Evolutionary conservation across 1,284 basidiomycete species (phyloP), one percentile per base, ranked within the genome.

Genomic region (Pulveroboletus sp.): DNA sequence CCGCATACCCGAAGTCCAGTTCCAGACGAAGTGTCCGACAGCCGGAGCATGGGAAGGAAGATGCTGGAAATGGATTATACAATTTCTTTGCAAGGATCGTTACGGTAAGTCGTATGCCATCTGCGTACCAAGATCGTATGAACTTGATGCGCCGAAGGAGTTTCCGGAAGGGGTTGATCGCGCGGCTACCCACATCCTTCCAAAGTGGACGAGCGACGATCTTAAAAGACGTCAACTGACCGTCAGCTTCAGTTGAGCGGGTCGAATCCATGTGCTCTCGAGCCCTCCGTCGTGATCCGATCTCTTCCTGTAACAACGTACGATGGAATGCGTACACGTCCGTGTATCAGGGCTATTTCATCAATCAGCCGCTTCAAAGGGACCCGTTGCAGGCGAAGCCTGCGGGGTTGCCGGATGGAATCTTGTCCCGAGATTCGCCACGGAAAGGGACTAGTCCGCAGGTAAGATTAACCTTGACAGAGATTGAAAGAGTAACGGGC

Each of bases 401-500:
- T 33, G 43, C 25, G 26, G 25, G 22, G 43, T 47, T 33, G 18
- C 17, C n/a, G 22, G 53, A 42, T 42, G 18, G 43, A 36, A 36
- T 42, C 24, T 31, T 31, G 20, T 25, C 29, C 56, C 51, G 47
- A 66, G 53, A 70, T 59, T 48, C 57, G 43, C 56, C 56, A 68
- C n/a, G 5, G 42, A 54, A 53, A 62, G 46, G 31, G 15, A 25
- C 18, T 17, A 36, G 18, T 44, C 24, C 40, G 10, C 38, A 60
- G 49, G 57, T 54, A 57, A 65, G 69, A 71, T 68, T 71, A 68
- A 72, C 68, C 42, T 70, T 54, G 55, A 40, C 26, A 46, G 53
- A 49, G 57, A 51, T 33, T 22, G 46, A 64, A 54, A 40, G 47
- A 43, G 48, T 29, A 49, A 62, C 59, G 57, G 61, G 45, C 29